These are phyloP conservation scores for Canna indica DNA, from an alignment of 176 grass and related monocot species.

Conservation along the genomic window DNA sequence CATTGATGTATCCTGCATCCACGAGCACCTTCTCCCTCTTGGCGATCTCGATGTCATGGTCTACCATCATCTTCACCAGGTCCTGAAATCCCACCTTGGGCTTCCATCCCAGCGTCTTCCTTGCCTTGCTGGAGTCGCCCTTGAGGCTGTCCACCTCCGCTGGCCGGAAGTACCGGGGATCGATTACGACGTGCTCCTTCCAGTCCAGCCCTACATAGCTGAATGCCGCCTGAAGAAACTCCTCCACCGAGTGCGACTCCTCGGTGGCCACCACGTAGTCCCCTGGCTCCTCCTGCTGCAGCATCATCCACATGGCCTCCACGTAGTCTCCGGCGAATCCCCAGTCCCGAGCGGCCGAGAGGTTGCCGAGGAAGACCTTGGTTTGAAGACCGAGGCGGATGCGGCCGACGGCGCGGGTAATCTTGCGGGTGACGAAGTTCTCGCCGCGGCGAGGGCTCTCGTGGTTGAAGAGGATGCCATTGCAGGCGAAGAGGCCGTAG, in stretches of 20 bases:
- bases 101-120: constrained; percentile 72
- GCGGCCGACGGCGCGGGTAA: constrained; percentile 89
- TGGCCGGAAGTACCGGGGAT: constrained; percentile 87
- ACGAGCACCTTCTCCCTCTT: constrained; percentile 91
- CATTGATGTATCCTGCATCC: constrained; percentile 72
- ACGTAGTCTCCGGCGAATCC: constrained; percentile 95
- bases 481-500: constrained; percentile 85
- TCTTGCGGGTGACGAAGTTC: constrained; percentile 99
- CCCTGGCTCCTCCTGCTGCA: constrained; percentile 80
- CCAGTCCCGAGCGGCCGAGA: constrained; percentile 84
- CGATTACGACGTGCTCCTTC: constrained; percentile 96
- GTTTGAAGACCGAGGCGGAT: constrained; percentile 90
- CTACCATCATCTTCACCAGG: constrained; percentile 94
- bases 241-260: constrained; percentile 78
- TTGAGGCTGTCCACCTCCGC: constrained; percentile 87
- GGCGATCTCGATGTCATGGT: constrained; percentile 79
- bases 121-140: constrained; percentile 73
- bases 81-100: constrained; percentile 86
- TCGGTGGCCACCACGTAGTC: constrained; percentile 93
- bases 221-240: constrained; percentile 76
- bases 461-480: constrained; percentile 97
- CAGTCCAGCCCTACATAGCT: constrained; percentile 68
- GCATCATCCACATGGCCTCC: constrained; percentile 99
- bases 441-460: constrained; percentile 91
- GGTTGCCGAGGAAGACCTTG: constrained; percentile 92